A percentile compares a stretch with the other conserved stretches of the same genome.
These are phyloP conservation scores for Eucalyptus microcorys DNA, from an alignment of 345 rosid species.

Conservation along the genomic window DNA sequence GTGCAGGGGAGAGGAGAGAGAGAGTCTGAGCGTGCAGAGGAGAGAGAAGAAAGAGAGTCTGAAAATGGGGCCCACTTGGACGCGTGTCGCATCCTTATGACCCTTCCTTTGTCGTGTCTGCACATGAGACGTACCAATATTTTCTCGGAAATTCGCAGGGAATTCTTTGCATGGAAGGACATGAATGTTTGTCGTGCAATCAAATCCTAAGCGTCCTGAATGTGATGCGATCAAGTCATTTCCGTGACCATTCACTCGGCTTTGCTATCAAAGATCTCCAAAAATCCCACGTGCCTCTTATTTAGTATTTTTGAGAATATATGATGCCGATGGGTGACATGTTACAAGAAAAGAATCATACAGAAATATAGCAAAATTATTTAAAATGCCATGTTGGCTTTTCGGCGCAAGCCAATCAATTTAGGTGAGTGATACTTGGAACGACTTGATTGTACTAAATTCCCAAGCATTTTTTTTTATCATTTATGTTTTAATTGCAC, in stretches of 20 bases:
- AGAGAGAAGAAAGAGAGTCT: no score
- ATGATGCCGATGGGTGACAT: background rate
- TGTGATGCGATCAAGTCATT: background rate
- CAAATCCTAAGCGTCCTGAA: background rate
- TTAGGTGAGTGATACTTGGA: background rate
- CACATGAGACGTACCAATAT: no score
- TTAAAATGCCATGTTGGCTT: background rate
- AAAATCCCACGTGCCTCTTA: background rate
- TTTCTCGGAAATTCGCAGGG: background rate
- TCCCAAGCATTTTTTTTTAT: background rate
- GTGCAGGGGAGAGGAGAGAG: no score
- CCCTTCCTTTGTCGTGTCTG: no score
- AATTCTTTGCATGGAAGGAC: background rate
- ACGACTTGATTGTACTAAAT: background rate
- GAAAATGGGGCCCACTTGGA: no score
- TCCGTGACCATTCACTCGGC: background rate
- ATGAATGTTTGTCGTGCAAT: background rate
- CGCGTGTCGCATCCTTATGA: no score
- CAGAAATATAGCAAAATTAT: no score
- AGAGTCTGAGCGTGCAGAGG: no score
- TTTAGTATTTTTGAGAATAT: background rate
- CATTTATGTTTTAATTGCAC: background rate
- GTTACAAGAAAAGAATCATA: background rate
- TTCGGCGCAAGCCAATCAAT: accelerated
- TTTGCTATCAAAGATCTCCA: background rate